Percentiles rank a stretch among this genome's conserved stretches.
Evolutionary conservation across 2,329 filamentous ascomycete species (phyloP).

Genomic region (Gnomoniopsis smithogilvyi): DNA sequence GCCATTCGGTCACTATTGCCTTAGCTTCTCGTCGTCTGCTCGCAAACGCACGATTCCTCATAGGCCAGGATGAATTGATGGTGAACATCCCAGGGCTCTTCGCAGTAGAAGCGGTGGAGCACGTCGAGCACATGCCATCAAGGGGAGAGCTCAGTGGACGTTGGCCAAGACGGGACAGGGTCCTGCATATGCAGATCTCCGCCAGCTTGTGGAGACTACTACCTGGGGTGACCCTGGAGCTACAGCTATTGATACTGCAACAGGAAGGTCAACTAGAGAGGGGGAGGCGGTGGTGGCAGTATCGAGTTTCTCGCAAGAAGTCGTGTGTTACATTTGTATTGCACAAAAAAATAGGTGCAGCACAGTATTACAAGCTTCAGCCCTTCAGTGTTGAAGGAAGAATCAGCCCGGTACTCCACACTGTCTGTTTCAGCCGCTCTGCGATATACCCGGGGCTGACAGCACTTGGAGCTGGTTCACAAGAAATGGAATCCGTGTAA

Average conservation of each 20-base stretch:
- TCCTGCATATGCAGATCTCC: neutral
- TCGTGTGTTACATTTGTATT: too few relatives aligned
- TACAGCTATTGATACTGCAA: neutral
- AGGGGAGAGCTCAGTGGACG: slow-evolving; percentile 3
- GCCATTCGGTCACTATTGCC: too few relatives aligned
- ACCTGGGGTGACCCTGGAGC: neutral
- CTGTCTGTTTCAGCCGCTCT: too few relatives aligned
- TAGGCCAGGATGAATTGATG: neutral
- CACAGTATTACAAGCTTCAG: too few relatives aligned
- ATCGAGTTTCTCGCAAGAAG: neutral
- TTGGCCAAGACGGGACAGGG: neutral
- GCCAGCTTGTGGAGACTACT: neutral
- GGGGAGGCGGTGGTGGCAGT: too few relatives aligned
- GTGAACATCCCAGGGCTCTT: neutral
- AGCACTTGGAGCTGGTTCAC: too few relatives aligned
- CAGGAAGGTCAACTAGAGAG: neutral
- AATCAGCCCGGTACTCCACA: too few relatives aligned
- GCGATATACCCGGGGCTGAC: too few relatives aligned
- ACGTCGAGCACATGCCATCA: slow-evolving; percentile 1
- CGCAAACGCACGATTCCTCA: neutral
- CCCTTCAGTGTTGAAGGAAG: too few relatives aligned
- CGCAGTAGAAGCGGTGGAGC: neutral
- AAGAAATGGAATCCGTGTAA: too few relatives aligned
- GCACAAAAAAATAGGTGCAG: too few relatives aligned
- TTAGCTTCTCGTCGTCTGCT: neutral